A percentile compares a stretch with the other conserved stretches of the same genome.
phyloP scores from a whole-genome alignment of 1,284 basidiomycete genomes.

The Anthracocystis setariae region DNA sequence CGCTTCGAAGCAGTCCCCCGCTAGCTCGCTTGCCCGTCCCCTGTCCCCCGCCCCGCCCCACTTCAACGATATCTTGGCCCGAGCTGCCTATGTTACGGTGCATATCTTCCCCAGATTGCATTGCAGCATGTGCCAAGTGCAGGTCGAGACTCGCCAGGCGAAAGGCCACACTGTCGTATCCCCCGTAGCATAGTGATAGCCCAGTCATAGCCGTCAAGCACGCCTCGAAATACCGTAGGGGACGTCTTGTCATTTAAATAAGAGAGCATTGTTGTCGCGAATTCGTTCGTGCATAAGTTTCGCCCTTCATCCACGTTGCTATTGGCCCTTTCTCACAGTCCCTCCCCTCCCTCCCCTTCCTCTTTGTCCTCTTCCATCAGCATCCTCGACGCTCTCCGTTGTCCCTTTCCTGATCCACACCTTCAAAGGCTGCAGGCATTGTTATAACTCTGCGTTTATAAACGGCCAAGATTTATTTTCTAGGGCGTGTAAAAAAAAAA shows the following conservation, averaged over 20 bases:
- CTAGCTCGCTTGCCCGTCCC: too few species aligned
- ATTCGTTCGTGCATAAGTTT: neutral
- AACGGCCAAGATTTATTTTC: too few species aligned
- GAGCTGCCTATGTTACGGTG: constrained; percentile 16
- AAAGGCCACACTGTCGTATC: constrained; percentile 6
- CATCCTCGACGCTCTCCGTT: neutral
- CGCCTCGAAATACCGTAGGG: neutral
- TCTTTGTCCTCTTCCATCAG: neutral
- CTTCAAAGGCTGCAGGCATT: too few species aligned
- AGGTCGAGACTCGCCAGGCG: constrained; percentile 1
- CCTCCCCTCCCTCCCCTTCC: neutral
- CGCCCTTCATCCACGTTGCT: neutral
- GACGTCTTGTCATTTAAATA: neutral
- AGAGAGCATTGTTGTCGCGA: neutral
- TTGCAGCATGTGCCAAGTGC: neutral
- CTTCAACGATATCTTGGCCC: neutral
- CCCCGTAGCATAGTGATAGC: neutral
- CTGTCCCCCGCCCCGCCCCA: neutral
- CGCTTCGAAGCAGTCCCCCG: too few species aligned
- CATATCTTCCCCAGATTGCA: neutral
- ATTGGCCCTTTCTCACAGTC: neutral
- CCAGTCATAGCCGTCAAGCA: neutral
- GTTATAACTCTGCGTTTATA: neutral
- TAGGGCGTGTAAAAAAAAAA: too few species aligned
- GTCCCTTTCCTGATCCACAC: too few species aligned